phyloP scores from a whole-genome alignment of 345 rosid genomes.

The Turritis glabra region DNA sequence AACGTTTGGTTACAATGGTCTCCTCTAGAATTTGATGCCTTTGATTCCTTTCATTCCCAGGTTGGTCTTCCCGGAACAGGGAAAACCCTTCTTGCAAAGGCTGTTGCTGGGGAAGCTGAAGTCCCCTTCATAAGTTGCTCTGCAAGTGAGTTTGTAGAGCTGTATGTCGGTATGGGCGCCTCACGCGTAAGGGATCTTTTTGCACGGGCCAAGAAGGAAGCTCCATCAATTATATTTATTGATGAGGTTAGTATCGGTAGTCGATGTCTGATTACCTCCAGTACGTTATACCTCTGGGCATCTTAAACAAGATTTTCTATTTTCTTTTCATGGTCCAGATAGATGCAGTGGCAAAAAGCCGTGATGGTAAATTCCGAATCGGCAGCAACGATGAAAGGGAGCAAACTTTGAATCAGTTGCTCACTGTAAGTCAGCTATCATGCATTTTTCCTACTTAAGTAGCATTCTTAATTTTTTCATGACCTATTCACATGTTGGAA shows the following conservation, averaged over 20 bases:
- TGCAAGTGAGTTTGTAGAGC: slow-evolving; percentile 94
- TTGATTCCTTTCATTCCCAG: slow-evolving; percentile 47
- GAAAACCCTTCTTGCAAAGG: slow-evolving; percentile 89
- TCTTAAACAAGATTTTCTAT: slow-evolving; percentile 2
- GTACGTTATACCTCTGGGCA: not conserved
- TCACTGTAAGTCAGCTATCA: slow-evolving; percentile 60
- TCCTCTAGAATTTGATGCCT: slow-evolving; percentile 1
- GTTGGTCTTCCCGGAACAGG: slow-evolving; percentile 99
- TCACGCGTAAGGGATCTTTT: slow-evolving; percentile 97
- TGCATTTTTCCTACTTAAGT: not conserved
- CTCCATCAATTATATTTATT: slow-evolving; percentile 93
- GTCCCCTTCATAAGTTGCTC: slow-evolving; percentile 96
- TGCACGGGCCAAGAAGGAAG: slow-evolving; percentile 95
- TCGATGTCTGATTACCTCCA: not conserved
- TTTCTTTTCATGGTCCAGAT: slow-evolving; percentile 54
- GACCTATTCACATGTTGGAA: slow-evolving; percentile 15
- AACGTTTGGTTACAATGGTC: not conserved
- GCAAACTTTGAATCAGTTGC: slow-evolving; percentile 96
- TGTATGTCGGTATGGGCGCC: slow-evolving; percentile 99
- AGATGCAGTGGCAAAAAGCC: slow-evolving; percentile 98
- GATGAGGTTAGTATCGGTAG: slow-evolving; percentile 66
- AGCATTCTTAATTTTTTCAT: not conserved
- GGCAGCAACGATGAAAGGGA: slow-evolving; percentile 95
- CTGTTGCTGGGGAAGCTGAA: slow-evolving; percentile 95
- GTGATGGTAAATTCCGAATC: slow-evolving; percentile 87